Conservation (phyloP, 495 filamentous ascomycete genomes). For the Daldinia childiae region DNA sequence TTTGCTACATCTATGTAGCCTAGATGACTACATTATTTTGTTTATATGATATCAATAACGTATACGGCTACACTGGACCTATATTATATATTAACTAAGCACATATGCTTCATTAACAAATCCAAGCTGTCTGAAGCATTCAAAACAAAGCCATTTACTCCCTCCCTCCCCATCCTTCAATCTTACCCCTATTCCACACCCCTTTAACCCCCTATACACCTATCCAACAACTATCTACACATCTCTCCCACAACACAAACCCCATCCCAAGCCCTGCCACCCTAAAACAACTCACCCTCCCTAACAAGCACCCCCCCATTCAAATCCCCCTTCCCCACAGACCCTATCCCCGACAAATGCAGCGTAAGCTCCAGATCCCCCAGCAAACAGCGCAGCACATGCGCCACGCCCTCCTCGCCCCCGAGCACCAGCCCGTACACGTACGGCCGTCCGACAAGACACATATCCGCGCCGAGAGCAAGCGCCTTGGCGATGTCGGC, state of each 20-base stretch:
- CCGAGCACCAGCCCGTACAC: constrained; percentile 13
- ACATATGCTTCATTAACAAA: too few relatives aligned
- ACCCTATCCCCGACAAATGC: constrained; percentile 29
- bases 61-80: too few relatives aligned
- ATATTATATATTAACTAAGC: too few relatives aligned
- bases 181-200: neutral
- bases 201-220: too few relatives aligned
- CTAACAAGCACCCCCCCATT: neutral
- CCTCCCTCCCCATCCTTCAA: neutral
- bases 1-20: neutral
- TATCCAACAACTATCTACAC: neutral
- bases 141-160: neutral
- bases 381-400: constrained; percentile 36
- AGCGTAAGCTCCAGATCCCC: constrained; percentile 41
- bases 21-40: too few relatives aligned
- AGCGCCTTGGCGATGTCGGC: constrained; percentile 70
- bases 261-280: neutral
- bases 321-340: neutral
- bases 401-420: constrained; percentile 42
- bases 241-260: neutral
- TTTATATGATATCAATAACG: too few relatives aligned
- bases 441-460: constrained; percentile 45
- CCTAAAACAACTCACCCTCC: neutral
- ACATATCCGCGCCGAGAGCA: constrained; percentile 66
- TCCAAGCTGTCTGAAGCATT: too few relatives aligned